Percentiles rank a stretch among this genome's conserved stretches.
Evolutionary conservation across 2,329 filamentous ascomycete genomes (phyloP).

Genomic region (Ophiostoma novo-ulmi): DNA sequence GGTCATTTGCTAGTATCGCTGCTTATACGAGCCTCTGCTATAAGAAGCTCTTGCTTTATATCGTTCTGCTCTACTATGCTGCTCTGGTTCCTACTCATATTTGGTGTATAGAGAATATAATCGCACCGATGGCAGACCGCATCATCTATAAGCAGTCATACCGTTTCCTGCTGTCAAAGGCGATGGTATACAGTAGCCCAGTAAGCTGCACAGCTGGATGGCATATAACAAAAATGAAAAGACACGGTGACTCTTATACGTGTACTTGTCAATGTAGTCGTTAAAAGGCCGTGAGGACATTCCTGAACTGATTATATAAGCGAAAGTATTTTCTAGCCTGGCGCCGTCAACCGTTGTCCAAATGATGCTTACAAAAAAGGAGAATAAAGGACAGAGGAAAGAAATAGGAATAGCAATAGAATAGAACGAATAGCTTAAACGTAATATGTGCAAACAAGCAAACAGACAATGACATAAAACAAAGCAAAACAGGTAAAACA

Average conservation of each 20-base stretch:
- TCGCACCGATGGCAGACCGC: no score
- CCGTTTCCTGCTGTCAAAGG: background rate
- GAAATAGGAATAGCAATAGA: background rate
- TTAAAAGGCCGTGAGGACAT: background rate
- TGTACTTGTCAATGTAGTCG: background rate
- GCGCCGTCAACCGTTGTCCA: conserved; percentile 13
- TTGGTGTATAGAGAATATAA: background rate
- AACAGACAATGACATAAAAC: background rate
- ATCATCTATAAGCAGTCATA: background rate
- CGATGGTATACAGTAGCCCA: background rate
- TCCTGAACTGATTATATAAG: conserved; percentile 2
- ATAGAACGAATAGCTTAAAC: conserved; percentile 3
- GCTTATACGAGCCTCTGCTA: background rate
- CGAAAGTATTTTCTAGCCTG: background rate
- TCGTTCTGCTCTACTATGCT: background rate
- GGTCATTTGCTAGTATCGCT: background rate
- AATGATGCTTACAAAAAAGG: conserved; percentile 5
- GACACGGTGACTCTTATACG: background rate
- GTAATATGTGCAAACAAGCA: background rate
- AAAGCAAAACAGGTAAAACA: background rate
- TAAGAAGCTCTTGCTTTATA: background rate
- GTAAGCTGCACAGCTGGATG: background rate
- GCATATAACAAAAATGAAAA: background rate
- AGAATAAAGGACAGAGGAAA: background rate
- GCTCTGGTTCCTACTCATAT: background rate